Evolutionary conservation across 164 flowering plant species (phyloP).

Genomic region (Magnolia changhungtana): DNA sequence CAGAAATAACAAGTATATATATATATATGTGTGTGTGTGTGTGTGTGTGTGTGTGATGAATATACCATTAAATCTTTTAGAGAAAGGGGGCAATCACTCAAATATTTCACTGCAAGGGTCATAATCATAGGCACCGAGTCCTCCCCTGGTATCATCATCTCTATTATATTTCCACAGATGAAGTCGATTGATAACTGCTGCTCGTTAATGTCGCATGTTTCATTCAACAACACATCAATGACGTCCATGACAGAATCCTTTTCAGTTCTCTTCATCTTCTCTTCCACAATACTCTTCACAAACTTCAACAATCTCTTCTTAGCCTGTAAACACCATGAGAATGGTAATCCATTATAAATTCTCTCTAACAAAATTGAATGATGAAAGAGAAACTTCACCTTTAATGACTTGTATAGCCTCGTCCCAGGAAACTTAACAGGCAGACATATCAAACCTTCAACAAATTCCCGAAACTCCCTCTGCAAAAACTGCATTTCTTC

Average conservation of each 20-base stretch:
- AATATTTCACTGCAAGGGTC: constrained; percentile 86
- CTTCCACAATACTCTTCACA: constrained; percentile 55
- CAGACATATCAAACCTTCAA: constrained; percentile 76
- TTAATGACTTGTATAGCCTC: constrained; percentile 64
- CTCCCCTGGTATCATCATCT: constrained; percentile 99
- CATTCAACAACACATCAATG: constrained; percentile 53
- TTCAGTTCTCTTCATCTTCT: constrained; percentile 32
- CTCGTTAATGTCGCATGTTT: constrained; percentile 6
- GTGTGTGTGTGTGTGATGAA: too few relatives aligned
- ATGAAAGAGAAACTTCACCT: constrained; percentile 38
- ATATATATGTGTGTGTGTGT: too few relatives aligned
- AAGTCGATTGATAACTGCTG: constrained; percentile 51
- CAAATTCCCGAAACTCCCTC: constrained; percentile 69
- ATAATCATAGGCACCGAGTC: constrained; percentile 80
- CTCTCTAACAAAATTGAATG: not conserved
- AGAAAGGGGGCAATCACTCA: constrained; percentile 66
- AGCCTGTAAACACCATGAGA: constrained; percentile 43
- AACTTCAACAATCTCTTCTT: constrained; percentile 58
- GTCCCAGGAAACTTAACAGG: constrained; percentile 91
- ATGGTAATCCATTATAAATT: not conserved
- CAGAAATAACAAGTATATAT: too few relatives aligned
- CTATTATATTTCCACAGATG: constrained; percentile 64
- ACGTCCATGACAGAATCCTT: constrained; percentile 36
- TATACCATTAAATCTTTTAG: constrained; percentile 54
- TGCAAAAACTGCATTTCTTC: constrained; percentile 62